Evolutionary conservation across 2,329 filamentous ascomycete species (phyloP), one percentile per base, ranked within the genome.

Genomic region (Aspergillus versicolor): DNA sequence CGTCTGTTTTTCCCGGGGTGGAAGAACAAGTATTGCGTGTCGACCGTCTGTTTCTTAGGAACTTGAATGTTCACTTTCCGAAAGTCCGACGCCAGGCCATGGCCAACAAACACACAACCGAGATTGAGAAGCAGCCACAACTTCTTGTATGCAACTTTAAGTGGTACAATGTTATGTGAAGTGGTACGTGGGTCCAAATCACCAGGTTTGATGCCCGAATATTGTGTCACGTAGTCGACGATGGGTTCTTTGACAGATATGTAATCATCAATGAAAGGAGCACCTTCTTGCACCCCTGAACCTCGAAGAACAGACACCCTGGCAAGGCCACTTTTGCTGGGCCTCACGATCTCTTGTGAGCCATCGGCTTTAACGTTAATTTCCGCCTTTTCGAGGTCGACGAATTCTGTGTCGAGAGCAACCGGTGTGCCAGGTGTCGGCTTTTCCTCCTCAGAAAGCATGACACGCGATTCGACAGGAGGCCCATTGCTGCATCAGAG

Each of bases 31-130:
- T 95, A 89, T 64, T 92, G 92, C 0, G 95, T 99, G 75, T 99
- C 94, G 54, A 99, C 91, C 37, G 96, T 89, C 72, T 99, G 94
- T 3, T 84, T 76, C 70, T 88, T 90, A 1, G 95, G 94, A 0
- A 99, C 89, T 72, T 97, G 91, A 55, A 99, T 97, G 73, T 99
- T 99, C 76, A 96, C 96, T 55, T 96, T 96, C 52, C 94, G 91
- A 77, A 99, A 97, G 75, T 99, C 94, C 65, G 94, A 93, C 64
- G 91, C 91, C 42, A 99, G 81, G 4, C 93, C 93, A 69, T 99
- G 94, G 2, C 94, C 94, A 5, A 99, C 84, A 71, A 99, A 99
- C 61, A 90, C 86, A 75, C 92, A 96, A 47, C 94, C 94, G 0
- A 97, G 82, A 70, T 99, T 99, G 32, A 99, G 84, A 17, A 99